These are phyloP conservation scores for Vickermania ingenoplastis DNA, from an alignment of 208 protist genomes.

Conservation along the genomic window DNA sequence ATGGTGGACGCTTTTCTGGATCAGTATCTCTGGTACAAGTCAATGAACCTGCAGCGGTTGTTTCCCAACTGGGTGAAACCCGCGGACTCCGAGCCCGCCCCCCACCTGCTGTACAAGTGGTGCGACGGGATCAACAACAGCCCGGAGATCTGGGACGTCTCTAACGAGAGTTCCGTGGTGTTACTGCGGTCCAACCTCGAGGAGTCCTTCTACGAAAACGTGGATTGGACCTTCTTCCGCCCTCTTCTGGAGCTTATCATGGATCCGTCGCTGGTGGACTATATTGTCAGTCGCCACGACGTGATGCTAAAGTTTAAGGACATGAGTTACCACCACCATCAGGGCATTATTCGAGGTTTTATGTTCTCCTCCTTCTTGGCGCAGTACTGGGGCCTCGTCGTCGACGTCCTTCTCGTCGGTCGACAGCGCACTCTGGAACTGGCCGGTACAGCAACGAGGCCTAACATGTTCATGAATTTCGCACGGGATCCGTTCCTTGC, in stretches of 20 bases:
- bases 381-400: slow-evolving; percentile 99
- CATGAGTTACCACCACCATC: slow-evolving; percentile 99
- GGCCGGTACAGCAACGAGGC: slow-evolving; percentile 93
- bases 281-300: slow-evolving; percentile 99
- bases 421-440: slow-evolving; percentile 97
- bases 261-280: slow-evolving; percentile 99
- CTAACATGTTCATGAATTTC: slow-evolving; percentile 99
- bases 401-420: slow-evolving; percentile 99
- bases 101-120: slow-evolving; percentile 99
- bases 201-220: slow-evolving; percentile 98
- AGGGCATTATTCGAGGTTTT: slow-evolving; percentile 98
- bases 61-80: slow-evolving; percentile 99
- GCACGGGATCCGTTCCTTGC: slow-evolving; percentile 89
- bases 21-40: slow-evolving; percentile 99
- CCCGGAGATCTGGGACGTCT: slow-evolving; percentile 96
- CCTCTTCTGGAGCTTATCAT: slow-evolving; percentile 99
- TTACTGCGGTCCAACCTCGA: slow-evolving; percentile 97
- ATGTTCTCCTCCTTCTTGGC: slow-evolving; percentile 99
- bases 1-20: slow-evolving; percentile 99
- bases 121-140: slow-evolving; percentile 99
- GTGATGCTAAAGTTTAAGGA: slow-evolving; percentile 99
- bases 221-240: slow-evolving; percentile 99
- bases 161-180: slow-evolving; percentile 97
- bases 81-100: slow-evolving; percentile 97
- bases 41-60: slow-evolving; percentile 97